Conservation (phyloP, 139 green algal species). For the Picochlorum sp. region DNA sequence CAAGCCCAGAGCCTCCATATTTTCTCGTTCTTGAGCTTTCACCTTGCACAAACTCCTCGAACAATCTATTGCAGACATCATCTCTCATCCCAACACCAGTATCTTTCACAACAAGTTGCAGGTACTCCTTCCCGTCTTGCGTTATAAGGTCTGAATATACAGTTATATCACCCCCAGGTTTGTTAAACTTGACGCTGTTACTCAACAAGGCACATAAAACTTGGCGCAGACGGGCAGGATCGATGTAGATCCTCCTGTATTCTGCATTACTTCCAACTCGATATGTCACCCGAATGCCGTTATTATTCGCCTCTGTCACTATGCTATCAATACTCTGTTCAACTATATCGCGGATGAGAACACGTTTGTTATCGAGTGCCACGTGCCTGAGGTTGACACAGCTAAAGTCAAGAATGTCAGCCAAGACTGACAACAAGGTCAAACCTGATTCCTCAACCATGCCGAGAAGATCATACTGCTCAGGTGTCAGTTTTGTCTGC, state of each 20-base stretch:
- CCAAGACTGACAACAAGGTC: conserved; percentile 47
- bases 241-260: background rate
- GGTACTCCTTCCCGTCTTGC: background rate
- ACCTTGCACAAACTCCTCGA: conserved; percentile 28
- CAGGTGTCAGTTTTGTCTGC: conserved; percentile 34
- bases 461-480: conserved; percentile 41
- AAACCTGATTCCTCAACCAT: conserved; percentile 41
- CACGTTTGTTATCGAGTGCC: conserved; percentile 16
- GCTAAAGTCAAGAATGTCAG: conserved; percentile 50
- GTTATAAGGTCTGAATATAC: conserved; percentile 13
- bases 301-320: conserved; percentile 18
- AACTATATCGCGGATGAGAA: conserved; percentile 18
- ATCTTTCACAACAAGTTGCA: conserved; percentile 54
- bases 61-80: conserved; percentile 25
- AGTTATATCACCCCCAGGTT: conserved; percentile 40
- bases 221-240: conserved; percentile 45
- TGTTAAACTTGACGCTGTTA: conserved; percentile 75
- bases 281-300: conserved; percentile 36
- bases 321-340: conserved; percentile 30
- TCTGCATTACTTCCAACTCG: background rate
- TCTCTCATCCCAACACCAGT: conserved; percentile 54
- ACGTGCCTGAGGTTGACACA: conserved; percentile 15
- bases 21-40: conserved; percentile 32
- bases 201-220: conserved; percentile 51
- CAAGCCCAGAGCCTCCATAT: conserved; percentile 53